phyloP scores from a whole-genome alignment of 2,329 filamentous ascomycete species.

The Ramularia collo-cygni region DNA sequence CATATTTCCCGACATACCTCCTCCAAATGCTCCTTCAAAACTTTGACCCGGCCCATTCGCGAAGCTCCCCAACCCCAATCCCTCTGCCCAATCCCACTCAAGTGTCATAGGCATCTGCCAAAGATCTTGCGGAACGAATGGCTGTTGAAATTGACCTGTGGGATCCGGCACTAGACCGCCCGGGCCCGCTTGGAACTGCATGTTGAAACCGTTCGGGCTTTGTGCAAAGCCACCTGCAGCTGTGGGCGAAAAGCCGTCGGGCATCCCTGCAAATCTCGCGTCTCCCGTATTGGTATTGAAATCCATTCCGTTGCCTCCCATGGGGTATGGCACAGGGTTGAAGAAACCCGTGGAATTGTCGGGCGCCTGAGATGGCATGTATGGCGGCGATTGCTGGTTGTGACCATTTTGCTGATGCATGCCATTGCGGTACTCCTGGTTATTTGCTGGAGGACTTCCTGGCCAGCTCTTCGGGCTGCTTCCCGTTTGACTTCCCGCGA shows the following conservation, averaged over 20 bases:
- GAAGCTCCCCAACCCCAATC: constrained; percentile 27
- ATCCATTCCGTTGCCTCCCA: constrained; percentile 11
- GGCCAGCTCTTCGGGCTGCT: constrained; percentile 26
- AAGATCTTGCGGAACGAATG: constrained; percentile 83
- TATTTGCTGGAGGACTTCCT: constrained; percentile 16
- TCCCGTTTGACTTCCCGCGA: constrained; percentile 18
- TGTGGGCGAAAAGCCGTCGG: constrained; percentile 2
- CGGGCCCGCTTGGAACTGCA: neutral
- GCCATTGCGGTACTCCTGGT: constrained; percentile 10
- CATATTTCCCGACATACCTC: no score
- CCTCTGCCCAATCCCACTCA: constrained; percentile 73
- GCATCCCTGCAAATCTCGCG: neutral
- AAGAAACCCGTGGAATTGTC: constrained; percentile 7
- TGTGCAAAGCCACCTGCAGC: constrained; percentile 6
- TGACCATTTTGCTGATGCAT: constrained; percentile 10
- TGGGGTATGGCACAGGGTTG: constrained; percentile 5
- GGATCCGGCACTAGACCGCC: constrained; percentile 3
- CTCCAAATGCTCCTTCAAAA: constrained; percentile 7
- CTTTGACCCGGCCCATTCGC: constrained; percentile 20
- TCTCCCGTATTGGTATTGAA: neutral
- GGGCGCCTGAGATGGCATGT: constrained; percentile 15
- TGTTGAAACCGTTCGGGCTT: constrained; percentile 5
- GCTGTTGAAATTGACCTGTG: constrained; percentile 60
- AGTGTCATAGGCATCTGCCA: constrained; percentile 96
- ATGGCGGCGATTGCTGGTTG: constrained; percentile 10